These are phyloP conservation scores for Perkinsus chesapeaki DNA, from an alignment of 169 alveolate genomes.

Conservation along the genomic window DNA sequence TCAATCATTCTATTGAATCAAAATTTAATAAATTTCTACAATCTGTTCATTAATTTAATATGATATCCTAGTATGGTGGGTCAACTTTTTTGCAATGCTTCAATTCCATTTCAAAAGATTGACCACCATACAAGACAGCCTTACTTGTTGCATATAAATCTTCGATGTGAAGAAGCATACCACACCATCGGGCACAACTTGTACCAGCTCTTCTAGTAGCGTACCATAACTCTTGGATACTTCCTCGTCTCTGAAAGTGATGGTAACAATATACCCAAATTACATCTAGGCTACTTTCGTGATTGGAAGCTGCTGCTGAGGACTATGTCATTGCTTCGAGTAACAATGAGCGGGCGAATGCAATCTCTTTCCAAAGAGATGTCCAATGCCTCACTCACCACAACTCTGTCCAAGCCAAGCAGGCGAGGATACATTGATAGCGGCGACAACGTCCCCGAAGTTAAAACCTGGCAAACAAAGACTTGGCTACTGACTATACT, in stretches of 20 bases:
- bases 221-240: constrained; percentile 86
- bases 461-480: constrained; percentile 81
- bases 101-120: too few relatives aligned
- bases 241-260: constrained; percentile 52
- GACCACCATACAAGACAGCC: constrained; percentile 20
- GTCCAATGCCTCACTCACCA: constrained; percentile 80
- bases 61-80: not conserved
- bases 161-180: constrained; percentile 94
- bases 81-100: not conserved
- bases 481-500: too few relatives aligned
- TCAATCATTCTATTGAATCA: too few relatives aligned
- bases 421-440: constrained; percentile 87
- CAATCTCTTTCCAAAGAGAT: constrained; percentile 88
- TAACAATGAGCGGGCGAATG: constrained; percentile 86
- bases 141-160: constrained; percentile 76
- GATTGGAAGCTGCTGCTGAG: constrained; percentile 22
- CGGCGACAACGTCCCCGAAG: constrained; percentile 97
- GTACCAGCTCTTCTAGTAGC: constrained; percentile 77
- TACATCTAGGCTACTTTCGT: not conserved
- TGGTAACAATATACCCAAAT: not conserved
- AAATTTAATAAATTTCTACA: too few relatives aligned
- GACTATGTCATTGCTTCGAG: constrained; percentile 61
- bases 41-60: too few relatives aligned
- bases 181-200: constrained; percentile 87
- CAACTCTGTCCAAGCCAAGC: constrained; percentile 74